These are phyloP conservation scores for Floccularia luteovirens DNA, from an alignment of 768 basidiomycete species.

Conservation along the genomic window DNA sequence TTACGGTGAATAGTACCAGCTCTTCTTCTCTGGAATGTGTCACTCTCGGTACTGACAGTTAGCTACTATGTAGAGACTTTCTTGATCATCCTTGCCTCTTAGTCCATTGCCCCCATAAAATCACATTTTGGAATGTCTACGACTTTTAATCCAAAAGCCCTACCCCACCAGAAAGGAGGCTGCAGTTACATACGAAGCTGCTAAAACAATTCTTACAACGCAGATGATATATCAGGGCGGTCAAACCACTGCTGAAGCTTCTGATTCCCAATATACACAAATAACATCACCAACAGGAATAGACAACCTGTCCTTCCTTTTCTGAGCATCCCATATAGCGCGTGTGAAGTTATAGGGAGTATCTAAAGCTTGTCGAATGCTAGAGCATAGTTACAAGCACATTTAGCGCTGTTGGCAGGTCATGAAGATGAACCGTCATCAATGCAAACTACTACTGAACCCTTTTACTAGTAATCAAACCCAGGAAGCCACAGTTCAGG, in stretches of 20 bases:
- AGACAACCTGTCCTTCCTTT: too few species aligned
- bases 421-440: too few species aligned
- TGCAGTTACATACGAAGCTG: constrained; percentile 70
- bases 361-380: too few species aligned
- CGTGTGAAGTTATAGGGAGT: too few species aligned
- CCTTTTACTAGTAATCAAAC: neutral
- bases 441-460: constrained; percentile 13
- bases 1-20: constrained; percentile 26
- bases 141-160: constrained; percentile 7
- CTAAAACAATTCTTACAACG: constrained; percentile 69
- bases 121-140: constrained; percentile 12
- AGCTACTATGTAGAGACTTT: constrained; percentile 26
- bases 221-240: constrained; percentile 25
- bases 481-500: constrained; percentile 6
- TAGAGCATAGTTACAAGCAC: constrained; percentile 66
- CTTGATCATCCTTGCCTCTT: constrained; percentile 17
- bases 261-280: too few species aligned
- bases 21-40: too few species aligned
- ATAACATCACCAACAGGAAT: too few species aligned
- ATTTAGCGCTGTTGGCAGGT: constrained; percentile 65
- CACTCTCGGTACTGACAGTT: too few species aligned
- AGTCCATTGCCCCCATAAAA: constrained; percentile 14
- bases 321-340: too few species aligned
- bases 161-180: constrained; percentile 26
- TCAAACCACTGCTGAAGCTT: too few species aligned